phyloP scores from a whole-genome alignment of 2,329 filamentous ascomycete genomes.

The Pseudohalonectria lignicola region DNA sequence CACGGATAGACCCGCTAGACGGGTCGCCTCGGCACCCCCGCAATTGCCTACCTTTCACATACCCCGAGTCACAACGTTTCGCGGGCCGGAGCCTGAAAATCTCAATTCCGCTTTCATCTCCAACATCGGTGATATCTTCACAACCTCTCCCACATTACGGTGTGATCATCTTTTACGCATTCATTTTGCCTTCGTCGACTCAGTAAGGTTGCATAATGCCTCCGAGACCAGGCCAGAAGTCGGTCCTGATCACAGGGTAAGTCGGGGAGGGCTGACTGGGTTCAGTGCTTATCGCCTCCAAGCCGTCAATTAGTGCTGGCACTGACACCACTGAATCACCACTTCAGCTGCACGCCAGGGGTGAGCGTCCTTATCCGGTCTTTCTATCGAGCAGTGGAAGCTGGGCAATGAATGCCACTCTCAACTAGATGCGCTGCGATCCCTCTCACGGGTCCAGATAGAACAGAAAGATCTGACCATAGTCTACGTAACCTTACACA shows the following conservation, averaged over 20 bases:
- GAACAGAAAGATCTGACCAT: too few species aligned
- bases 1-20: too few species aligned
- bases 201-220: too few species aligned
- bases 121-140: too few species aligned
- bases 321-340: background rate
- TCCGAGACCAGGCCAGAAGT: conserved; percentile 1
- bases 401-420: background rate
- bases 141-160: too few species aligned
- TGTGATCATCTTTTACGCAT: too few species aligned
- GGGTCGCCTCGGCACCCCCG: too few species aligned
- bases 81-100: too few species aligned
- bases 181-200: too few species aligned
- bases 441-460: background rate
- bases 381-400: conserved; percentile 19
- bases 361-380: conserved; percentile 23
- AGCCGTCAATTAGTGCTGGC: background rate
- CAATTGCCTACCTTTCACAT: too few species aligned
- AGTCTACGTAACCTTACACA: background rate
- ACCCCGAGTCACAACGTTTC: too few species aligned
- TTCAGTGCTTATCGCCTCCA: background rate
- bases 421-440: background rate
- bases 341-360: conserved; percentile 22
- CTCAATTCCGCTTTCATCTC: too few species aligned
- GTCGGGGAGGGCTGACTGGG: background rate
- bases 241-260: conserved; percentile 4